Percentiles rank a stretch among this genome's conserved stretches.
These are phyloP conservation scores for Caryopteris hybrid DNA, from an alignment of 305 asterid species.

Conservation along the genomic window DNA sequence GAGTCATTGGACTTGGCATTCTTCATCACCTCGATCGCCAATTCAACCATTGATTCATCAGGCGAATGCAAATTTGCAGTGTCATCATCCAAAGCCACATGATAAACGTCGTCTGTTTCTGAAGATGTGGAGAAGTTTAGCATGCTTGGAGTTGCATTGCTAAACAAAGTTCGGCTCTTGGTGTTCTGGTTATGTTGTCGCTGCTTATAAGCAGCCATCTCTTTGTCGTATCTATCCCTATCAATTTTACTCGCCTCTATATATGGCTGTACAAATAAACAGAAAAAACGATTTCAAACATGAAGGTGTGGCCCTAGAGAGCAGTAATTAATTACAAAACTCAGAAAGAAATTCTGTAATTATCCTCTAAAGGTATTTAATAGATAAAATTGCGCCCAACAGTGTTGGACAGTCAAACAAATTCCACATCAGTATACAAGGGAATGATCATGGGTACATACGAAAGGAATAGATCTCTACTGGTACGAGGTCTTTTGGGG, in stretches of 20 bases:
- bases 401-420: too few species aligned
- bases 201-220: conserved; percentile 35
- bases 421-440: too few species aligned
- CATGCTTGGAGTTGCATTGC: conserved; percentile 15
- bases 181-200: not conserved
- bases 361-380: too few species aligned
- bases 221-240: conserved; percentile 47
- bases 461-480: too few species aligned
- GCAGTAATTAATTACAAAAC: too few species aligned
- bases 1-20: conserved; percentile 39
- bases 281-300: not conserved
- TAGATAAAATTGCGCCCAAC: too few species aligned
- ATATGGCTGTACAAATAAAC: conserved; percentile 42
- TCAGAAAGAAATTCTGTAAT: too few species aligned
- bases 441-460: too few species aligned
- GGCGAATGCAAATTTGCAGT: conserved; percentile 16
- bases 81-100: conserved; percentile 32
- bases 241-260: conserved; percentile 56
- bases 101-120: conserved; percentile 52
- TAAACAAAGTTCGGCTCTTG: not conserved
- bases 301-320: not conserved
- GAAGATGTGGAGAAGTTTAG: conserved; percentile 33
- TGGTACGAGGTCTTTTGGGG: too few species aligned
- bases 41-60: conserved; percentile 29
- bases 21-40: conserved; percentile 38